Evolutionary conservation across 805 yeast genomes (phyloP).

Genomic region (Saccharomycodes ludwigii): DNA sequence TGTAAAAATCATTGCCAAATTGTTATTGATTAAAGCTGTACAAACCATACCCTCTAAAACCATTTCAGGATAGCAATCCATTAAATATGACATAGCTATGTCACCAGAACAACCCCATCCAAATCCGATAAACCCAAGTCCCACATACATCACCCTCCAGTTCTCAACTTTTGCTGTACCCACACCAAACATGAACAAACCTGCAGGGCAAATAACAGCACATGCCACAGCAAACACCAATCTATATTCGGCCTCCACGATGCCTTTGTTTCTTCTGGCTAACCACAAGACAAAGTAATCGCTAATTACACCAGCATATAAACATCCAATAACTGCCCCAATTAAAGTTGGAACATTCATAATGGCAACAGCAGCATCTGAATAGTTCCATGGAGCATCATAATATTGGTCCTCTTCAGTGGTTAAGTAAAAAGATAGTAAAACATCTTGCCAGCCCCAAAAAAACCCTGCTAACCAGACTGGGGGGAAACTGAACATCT

Average conservation of each 20-base stretch:
- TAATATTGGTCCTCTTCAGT: conserved; percentile 58
- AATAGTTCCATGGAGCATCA: conserved; percentile 53
- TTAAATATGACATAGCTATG: conserved; percentile 51
- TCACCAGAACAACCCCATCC: conserved; percentile 67
- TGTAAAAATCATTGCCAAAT: conserved; percentile 53
- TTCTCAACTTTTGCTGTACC: conserved; percentile 43
- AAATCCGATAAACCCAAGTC: conserved; percentile 53
- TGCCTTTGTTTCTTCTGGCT: conserved; percentile 49
- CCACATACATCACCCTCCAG: conserved; percentile 45
- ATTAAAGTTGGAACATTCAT: conserved; percentile 64
- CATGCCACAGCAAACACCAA: conserved; percentile 45
- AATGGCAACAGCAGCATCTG: conserved; percentile 54
- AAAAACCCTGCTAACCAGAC: conserved; percentile 54
- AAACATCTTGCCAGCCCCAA: conserved; percentile 76
- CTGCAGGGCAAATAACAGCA: conserved; percentile 46
- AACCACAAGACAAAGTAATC: conserved; percentile 52
- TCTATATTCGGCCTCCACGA: conserved; percentile 55
- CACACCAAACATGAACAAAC: conserved; percentile 50
- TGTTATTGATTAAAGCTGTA: conserved; percentile 49
- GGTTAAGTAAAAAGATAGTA: conserved; percentile 61
- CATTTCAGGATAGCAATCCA: conserved; percentile 61
- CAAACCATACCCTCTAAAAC: conserved; percentile 63
- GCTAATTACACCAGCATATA: conserved; percentile 48
- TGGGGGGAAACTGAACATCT: conserved; percentile 53
- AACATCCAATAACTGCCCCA: conserved; percentile 56